These are phyloP conservation scores for Hyaloperonospora arabidopsidis DNA, from an alignment of 352 stramenopile genomes.

Conservation along the genomic window DNA sequence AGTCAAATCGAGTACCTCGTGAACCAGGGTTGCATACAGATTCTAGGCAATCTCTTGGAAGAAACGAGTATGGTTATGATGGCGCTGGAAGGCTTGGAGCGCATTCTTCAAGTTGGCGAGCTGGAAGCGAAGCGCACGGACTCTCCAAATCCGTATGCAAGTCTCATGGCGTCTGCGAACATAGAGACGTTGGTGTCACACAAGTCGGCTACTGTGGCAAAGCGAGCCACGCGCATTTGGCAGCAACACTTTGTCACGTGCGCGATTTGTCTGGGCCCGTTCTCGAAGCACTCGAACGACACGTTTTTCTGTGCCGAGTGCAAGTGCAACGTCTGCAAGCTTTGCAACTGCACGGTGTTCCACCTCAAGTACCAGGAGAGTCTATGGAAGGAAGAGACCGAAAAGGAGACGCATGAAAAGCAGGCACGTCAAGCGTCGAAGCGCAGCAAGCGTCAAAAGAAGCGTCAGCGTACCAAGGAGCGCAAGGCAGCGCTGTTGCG, in stretches of 20 bases:
- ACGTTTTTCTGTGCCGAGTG: slow-evolving; percentile 96
- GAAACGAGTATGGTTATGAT: slow-evolving; percentile 99
- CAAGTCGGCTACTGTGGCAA: slow-evolving; percentile 91
- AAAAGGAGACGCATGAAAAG: slow-evolving; percentile 87
- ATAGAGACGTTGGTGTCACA: slow-evolving; percentile 91
- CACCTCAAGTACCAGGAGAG: slow-evolving; percentile 96
- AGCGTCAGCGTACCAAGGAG: slow-evolving; percentile 76
- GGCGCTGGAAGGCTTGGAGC: slow-evolving; percentile 94
- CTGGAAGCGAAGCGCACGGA: slow-evolving; percentile 79
- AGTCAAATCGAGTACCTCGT: slow-evolving; percentile 89
- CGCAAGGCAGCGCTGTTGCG: slow-evolving; percentile 59
- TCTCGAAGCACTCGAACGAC: slow-evolving; percentile 91
- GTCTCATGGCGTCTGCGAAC: slow-evolving; percentile 84
- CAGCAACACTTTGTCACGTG: slow-evolving; percentile 97
- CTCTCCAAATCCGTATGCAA: slow-evolving; percentile 84
- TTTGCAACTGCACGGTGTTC: slow-evolving; percentile 96
- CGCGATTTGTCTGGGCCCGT: slow-evolving; percentile 92
- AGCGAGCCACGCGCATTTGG: slow-evolving; percentile 95
- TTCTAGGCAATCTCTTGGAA: slow-evolving; percentile 88
- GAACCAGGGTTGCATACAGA: slow-evolving; percentile 83
- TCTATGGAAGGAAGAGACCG: slow-evolving; percentile 91
- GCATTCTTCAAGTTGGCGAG: slow-evolving; percentile 94
- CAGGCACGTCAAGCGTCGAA: slow-evolving; percentile 84
- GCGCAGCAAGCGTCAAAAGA: slow-evolving; percentile 80
- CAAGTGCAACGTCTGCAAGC: slow-evolving; percentile 96